Evolutionary conservation across 2,329 filamentous ascomycete species (phyloP).

Genomic region (Cordyceps pruinosa): DNA sequence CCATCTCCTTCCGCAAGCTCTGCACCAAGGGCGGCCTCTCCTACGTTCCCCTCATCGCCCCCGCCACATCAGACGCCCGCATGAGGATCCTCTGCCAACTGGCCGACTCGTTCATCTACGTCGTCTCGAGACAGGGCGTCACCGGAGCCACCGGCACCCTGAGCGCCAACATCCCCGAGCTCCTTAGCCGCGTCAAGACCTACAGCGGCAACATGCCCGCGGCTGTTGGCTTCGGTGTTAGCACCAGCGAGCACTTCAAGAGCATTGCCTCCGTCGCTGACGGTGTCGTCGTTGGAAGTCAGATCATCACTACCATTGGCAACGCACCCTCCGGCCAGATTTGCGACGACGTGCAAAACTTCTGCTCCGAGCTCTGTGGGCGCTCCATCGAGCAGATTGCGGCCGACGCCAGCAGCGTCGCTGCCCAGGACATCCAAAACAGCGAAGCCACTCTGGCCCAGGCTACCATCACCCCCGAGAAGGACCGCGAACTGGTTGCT

Average conservation of each 20-base stretch:
- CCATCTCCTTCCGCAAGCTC: conserved; percentile 79
- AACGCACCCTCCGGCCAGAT: conserved; percentile 30
- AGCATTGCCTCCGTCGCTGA: conserved; percentile 79
- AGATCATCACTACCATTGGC: conserved; percentile 79
- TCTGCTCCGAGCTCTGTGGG: conserved; percentile 64
- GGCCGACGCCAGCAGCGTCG: conserved; percentile 24
- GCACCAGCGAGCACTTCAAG: conserved; percentile 87
- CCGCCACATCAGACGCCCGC: conserved; percentile 81
- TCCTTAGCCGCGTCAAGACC: conserved; percentile 79
- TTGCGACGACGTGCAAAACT: conserved; percentile 60
- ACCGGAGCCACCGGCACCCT: conserved; percentile 83
- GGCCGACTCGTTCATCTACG: conserved; percentile 97
- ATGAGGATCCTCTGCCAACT: conserved; percentile 96
- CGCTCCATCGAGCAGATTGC: conserved; percentile 26
- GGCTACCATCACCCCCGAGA: conserved; percentile 59
- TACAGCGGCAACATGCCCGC: conserved; percentile 88
- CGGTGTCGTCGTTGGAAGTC: conserved; percentile 92
- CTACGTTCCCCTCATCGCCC: conserved; percentile 94
- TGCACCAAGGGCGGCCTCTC: conserved; percentile 71
- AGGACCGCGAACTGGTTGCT: conserved; percentile 61
- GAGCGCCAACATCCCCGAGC: conserved; percentile 71
- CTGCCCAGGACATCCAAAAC: conserved; percentile 61
- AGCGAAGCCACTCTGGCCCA: conserved; percentile 59
- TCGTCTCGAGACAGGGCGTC: conserved; percentile 94
- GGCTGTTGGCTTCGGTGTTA: conserved; percentile 92